Conservation (phyloP, 2,329 filamentous ascomycete species). For the Clonostachys sp. region DNA sequence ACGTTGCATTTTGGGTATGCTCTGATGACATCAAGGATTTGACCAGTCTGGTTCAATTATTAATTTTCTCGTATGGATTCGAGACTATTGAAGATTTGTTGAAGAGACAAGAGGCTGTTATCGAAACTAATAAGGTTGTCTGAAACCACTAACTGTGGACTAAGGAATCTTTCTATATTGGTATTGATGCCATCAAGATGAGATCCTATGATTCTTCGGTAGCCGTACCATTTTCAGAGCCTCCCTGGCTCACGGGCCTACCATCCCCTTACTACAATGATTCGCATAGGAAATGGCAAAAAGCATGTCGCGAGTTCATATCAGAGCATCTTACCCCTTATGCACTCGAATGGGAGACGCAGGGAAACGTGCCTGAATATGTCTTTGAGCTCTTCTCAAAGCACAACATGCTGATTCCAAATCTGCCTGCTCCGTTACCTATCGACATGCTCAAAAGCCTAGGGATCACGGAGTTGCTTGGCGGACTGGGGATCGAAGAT, state of each 20-base stretch:
- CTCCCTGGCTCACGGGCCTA: constrained; percentile 64
- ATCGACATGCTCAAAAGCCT: constrained; percentile 31
- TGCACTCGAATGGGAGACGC: constrained; percentile 60
- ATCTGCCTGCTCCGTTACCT: constrained; percentile 39
- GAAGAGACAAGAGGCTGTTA: no score
- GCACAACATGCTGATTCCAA: constrained; percentile 29
- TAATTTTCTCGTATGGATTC: no score
- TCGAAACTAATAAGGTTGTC: no score
- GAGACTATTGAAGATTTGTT: no score
- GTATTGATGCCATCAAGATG: no score
- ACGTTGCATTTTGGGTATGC: no score
- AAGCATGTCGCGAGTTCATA: constrained; percentile 52
- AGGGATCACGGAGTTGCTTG: constrained; percentile 55
- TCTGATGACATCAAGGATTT: no score
- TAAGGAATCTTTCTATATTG: no score
- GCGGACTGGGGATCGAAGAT: not conserved
- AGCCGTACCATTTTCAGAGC: constrained; percentile 76
- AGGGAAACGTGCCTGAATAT: constrained; percentile 41
- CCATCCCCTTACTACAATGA: constrained; percentile 58
- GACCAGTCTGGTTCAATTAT: no score
- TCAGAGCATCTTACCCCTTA: constrained; percentile 52
- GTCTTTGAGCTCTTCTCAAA: constrained; percentile 28
- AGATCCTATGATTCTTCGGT: no score
- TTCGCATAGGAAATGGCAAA: constrained; percentile 52
- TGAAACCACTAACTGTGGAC: no score